Evolutionary conservation across 495 filamentous ascomycete species (phyloP), one percentile per base, ranked within the genome.

Genomic region (Neurospora intermedia): DNA sequence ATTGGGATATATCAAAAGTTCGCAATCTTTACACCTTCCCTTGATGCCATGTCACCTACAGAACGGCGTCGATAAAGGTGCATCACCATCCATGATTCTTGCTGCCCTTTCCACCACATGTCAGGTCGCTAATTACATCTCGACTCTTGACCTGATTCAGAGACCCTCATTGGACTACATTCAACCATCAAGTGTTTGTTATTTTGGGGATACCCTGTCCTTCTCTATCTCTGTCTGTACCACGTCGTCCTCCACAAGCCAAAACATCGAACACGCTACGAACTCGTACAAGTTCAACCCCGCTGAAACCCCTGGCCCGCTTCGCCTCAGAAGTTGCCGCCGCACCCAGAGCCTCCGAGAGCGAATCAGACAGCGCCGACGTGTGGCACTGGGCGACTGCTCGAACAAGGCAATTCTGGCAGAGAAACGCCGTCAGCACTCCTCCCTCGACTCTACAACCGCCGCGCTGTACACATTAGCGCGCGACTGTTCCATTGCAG

Each of bases 371-470:
- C 71, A 69, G 69, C 70, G 73, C 74, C 74, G 73, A 75, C 75
- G 73, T 73, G 78, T 79, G 70, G 75, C 75, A 81, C 75, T 71
- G 78, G 80, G 80, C 80, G 80, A 80, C 77, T 80, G 73, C 80
- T 81, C 80, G 75, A 80, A 81, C 79, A 78, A 8, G 5, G 13
- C 23, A 31, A 62, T 62, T 35, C 23, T 62, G 13, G 69, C 72
- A 54, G 54, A 71, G 48, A 59, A 11, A 27, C 13, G 23, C 20
- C 46, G 10, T 69, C 43, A 39, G 54, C 69, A 72, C 74, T 62
- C n/a, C n/a, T n/a, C n/a, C n/a, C n/a, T n/a, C 74, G 69, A 69
- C 70, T 42, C 73, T 70, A 71, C 74, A 66, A 66, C 54, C 54
- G 54, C 54, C 54, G 54, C 54, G 54, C 54, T 66, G 54, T 66